Conservation (phyloP, 2,329 filamentous ascomycete genomes). For the Colletotrichum australisinense region DNA sequence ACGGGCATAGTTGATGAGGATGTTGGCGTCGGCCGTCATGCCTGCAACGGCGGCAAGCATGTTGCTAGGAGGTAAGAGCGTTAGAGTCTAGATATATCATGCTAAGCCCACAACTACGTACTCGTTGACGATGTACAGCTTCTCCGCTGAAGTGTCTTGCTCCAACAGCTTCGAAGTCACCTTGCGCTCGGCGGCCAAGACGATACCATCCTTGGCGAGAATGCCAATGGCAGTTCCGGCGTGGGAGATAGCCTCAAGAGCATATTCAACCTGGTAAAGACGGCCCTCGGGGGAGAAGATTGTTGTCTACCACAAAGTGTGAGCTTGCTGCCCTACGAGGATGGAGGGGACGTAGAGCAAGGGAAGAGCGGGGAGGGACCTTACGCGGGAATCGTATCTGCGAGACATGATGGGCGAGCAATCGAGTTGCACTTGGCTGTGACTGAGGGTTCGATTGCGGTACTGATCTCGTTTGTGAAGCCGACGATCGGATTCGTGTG, state of each 20-base stretch:
- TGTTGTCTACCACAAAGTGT: conserved; percentile 76
- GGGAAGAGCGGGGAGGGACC: conserved; percentile 46
- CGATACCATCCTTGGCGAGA: conserved; percentile 97
- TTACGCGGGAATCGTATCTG: conserved; percentile 96
- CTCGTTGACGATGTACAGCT: conserved; percentile 99
- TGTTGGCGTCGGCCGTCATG: conserved; percentile 99
- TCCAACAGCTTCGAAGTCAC: conserved; percentile 99
- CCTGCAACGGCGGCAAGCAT: conserved; percentile 99
- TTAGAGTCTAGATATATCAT: neutral
- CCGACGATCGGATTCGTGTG: conserved; percentile 9
- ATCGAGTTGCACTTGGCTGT: neutral
- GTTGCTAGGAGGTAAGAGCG: conserved; percentile 74
- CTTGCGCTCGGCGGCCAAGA: conserved; percentile 97
- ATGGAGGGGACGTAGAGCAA: conserved; percentile 37
- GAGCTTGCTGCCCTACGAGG: conserved; percentile 35
- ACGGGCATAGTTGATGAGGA: conserved; percentile 99
- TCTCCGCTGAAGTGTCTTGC: conserved; percentile 99
- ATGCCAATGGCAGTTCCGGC: conserved; percentile 97
- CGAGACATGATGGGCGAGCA: conserved; percentile 78
- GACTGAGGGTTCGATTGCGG: neutral
- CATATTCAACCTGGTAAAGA: conserved; percentile 99
- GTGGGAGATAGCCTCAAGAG: conserved; percentile 97
- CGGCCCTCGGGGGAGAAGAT: conserved; percentile 99
- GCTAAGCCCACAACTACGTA: conserved; percentile 57
- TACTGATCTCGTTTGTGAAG: conserved; percentile 3